Percentiles rank a stretch among this genome's conserved stretches.
These are phyloP conservation scores for Aspergillus pseudotamarii DNA, from an alignment of 2,329 filamentous ascomycete genomes.

Conservation along the genomic window DNA sequence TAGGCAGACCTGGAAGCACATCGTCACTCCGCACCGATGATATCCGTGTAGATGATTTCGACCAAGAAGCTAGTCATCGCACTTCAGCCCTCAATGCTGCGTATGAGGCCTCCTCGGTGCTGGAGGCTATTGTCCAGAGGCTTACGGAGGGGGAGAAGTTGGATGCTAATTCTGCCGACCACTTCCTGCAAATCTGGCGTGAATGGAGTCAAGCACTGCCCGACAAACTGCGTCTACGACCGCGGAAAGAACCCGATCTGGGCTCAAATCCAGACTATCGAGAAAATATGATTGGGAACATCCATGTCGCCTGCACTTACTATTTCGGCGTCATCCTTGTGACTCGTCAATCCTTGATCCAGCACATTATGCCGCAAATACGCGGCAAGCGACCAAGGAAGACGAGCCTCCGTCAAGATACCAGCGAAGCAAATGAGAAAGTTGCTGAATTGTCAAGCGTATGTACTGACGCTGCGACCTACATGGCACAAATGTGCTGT, in stretches of 20 bases:
- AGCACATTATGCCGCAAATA: conserved; percentile 42
- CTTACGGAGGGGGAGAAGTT: not conserved
- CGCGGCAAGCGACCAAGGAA: conserved; percentile 12
- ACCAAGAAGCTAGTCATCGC: not conserved
- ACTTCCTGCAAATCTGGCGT: not conserved
- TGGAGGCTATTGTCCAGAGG: not conserved
- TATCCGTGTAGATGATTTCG: not conserved
- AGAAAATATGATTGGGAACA: conserved; percentile 41
- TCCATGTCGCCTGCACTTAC: conserved; percentile 57
- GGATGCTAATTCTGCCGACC: not conserved
- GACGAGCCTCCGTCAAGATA: conserved; percentile 12
- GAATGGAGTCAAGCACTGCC: conserved; percentile 5
- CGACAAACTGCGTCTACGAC: not conserved
- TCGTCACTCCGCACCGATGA: conserved; percentile 26
- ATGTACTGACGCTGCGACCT: conserved; percentile 5
- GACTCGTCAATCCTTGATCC: conserved; percentile 56
- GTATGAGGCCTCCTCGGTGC: not conserved
- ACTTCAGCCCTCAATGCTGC: not conserved
- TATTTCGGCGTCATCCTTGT: conserved; percentile 58
- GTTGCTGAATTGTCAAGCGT: conserved; percentile 5
- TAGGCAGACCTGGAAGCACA: conserved; percentile 47
- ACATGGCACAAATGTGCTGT: conserved; percentile 12
- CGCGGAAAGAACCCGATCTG: not conserved
- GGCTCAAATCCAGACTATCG: not conserved
- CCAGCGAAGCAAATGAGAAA: not conserved